A percentile compares a stretch with the other conserved stretches of the same genome.
phyloP scores from a whole-genome alignment of 2,329 filamentous ascomycete species.

The Fusarium sp. region DNA sequence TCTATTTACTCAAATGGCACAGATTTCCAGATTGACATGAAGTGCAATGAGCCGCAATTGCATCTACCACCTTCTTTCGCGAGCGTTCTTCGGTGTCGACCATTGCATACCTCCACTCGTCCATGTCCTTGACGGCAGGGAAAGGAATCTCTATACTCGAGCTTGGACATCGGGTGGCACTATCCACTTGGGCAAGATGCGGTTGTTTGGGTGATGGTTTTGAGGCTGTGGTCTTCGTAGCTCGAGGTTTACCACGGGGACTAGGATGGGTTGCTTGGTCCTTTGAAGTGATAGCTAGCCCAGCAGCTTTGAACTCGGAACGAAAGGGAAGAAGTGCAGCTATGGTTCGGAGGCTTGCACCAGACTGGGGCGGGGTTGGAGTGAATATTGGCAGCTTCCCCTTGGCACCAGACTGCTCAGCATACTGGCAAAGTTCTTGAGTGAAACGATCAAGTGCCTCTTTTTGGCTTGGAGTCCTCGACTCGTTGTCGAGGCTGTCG shows the following conservation, averaged over 20 bases:
- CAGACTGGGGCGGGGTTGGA: slow-evolving; percentile 55
- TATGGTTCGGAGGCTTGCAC: slow-evolving; percentile 62
- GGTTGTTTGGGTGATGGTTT: background rate
- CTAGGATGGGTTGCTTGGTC: slow-evolving; percentile 52
- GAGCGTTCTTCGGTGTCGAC: slow-evolving; percentile 46
- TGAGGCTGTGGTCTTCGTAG: slow-evolving; percentile 1
- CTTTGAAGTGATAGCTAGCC: slow-evolving; percentile 66
- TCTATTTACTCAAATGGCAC: slow-evolving; percentile 37
- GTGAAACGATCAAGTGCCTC: slow-evolving; percentile 54
- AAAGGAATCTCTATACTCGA: slow-evolving; percentile 50
- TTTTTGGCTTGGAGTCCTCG: slow-evolving; percentile 57
- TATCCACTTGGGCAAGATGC: slow-evolving; percentile 47
- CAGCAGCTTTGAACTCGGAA: slow-evolving; percentile 63
- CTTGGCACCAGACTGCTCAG: slow-evolving; percentile 51
- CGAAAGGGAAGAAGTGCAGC: slow-evolving; percentile 64
- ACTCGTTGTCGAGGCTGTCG: slow-evolving; percentile 37
- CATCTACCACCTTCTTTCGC: slow-evolving; percentile 31
- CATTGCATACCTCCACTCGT: slow-evolving; percentile 51
- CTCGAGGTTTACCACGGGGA: slow-evolving; percentile 22
- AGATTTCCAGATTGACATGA: slow-evolving; percentile 46
- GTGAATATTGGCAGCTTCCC: slow-evolving; percentile 54
- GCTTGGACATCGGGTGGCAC: slow-evolving; percentile 41
- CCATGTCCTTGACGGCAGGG: slow-evolving; percentile 43
- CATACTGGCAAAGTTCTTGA: slow-evolving; percentile 47
- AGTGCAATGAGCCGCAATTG: slow-evolving; percentile 36